Evolutionary conservation across 176 grass and related monocot genomes (phyloP).

Genomic region (Thalia dealbata): DNA sequence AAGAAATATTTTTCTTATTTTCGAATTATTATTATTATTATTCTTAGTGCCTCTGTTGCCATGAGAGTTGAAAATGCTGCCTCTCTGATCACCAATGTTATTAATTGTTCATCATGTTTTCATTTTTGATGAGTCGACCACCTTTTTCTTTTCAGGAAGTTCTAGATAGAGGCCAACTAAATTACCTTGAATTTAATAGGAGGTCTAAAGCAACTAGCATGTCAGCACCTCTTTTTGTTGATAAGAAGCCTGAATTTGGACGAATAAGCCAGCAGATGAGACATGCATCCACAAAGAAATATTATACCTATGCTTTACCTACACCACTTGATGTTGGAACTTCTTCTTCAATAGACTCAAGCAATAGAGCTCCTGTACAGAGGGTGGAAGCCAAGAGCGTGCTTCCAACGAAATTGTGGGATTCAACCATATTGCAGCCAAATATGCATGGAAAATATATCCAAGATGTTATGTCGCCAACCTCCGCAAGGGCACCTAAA

Average conservation of each 20-base stretch:
- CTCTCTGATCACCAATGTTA: background rate
- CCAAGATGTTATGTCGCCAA: constrained; percentile 48
- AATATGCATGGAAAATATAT: constrained; percentile 40
- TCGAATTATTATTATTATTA: too few relatives aligned
- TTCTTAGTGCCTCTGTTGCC: background rate
- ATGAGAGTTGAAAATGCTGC: background rate
- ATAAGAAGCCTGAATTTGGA: constrained; percentile 67
- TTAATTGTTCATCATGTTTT: background rate
- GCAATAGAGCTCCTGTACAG: constrained; percentile 29
- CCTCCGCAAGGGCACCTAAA: constrained; percentile 42
- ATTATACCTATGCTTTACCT: constrained; percentile 78
- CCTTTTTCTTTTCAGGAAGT: constrained; percentile 30
- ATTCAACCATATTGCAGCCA: constrained; percentile 60
- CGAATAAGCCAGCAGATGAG: constrained; percentile 46
- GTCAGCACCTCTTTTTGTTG: constrained; percentile 67
- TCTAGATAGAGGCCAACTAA: constrained; percentile 45
- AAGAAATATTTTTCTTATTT: too few relatives aligned
- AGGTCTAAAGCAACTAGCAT: constrained; percentile 44
- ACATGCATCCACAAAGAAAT: constrained; percentile 60
- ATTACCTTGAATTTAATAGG: constrained; percentile 33
- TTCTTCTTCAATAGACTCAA: constrained; percentile 30
- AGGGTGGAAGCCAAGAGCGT: constrained; percentile 29
- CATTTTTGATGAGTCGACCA: background rate
- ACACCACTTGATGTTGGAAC: constrained; percentile 48
- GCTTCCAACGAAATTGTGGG: constrained; percentile 18